Evolutionary conservation across 2,329 filamentous ascomycete genomes (phyloP).

Genomic region (Lachnellula occidentalis): DNA sequence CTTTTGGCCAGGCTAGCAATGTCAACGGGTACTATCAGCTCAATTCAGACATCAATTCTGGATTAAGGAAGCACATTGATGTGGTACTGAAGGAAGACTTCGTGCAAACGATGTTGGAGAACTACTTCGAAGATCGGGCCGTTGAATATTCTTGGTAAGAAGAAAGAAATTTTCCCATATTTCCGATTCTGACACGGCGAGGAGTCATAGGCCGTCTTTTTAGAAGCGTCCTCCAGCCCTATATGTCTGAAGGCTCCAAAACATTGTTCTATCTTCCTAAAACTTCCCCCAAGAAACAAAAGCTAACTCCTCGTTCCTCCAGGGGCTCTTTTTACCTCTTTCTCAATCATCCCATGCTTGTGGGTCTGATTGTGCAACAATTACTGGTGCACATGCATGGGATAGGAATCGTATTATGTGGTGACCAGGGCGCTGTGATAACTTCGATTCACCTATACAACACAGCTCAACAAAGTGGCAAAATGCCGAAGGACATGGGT

Average conservation of each 20-base stretch:
- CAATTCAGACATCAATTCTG: neutral
- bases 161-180: no score
- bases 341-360: neutral
- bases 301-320: neutral
- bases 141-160: neutral
- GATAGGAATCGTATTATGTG: neutral
- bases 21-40: neutral
- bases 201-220: no score
- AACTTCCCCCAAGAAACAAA: no score
- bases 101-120: neutral
- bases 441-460: constrained; percentile 2
- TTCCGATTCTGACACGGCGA: no score
- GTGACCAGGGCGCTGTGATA: constrained; percentile 1
- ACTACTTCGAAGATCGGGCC: neutral
- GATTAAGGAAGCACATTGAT: neutral
- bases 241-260: no score
- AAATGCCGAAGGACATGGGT: neutral
- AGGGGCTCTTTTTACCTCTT: neutral
- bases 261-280: no score
- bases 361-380: neutral
- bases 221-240: no score
- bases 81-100: neutral
- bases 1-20: neutral
- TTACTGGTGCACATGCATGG: neutral
- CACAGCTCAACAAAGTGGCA: constrained; percentile 1